Base-by-base conservation (phyloP, 202 grass and related monocot species). In the Schoenoplectus tabernaemontani region DNA sequence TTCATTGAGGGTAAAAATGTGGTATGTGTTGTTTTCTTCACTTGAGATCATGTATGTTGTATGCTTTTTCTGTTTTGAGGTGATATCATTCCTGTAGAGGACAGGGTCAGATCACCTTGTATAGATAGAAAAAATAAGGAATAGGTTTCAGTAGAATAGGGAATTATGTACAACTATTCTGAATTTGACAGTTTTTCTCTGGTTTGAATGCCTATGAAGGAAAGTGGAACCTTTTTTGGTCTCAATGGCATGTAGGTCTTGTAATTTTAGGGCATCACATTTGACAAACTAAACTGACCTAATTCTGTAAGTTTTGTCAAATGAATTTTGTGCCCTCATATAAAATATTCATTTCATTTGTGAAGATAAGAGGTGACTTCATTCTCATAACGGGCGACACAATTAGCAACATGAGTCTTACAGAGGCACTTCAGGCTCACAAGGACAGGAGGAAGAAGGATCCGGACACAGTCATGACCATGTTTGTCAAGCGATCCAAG, bases 321-420 rank as follows among this genome's bases (percentile, higher is more conserved):
- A 54, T 53, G 54, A 24, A 32, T 19, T 13, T 77, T 26, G 2
- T 48, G 4, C 53, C 48, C 17, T 42, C 32, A 44, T 77, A 76
- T 90, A 19, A 88, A 63, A 13, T 10, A 26, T 22, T 71, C 15
- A 6, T 77, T 81, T 50, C 32, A 79, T 84, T n/a, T 54, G n/a
- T 90, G 82, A 81, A 99, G 96, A 91, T 99, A 84, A 85, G 56
- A 83, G 96, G 92, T 7, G 96, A 96, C 86, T 99, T 99, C 36
- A 20, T 99, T 88, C 96, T 99, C 42, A 88, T 99, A 82, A 95
- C 89, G 63, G 96, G 96, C 53, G 89, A 96, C 84, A 99, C 96
- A 57, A 71, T 99, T 85, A 95, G 91, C 82, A 99, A 99, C 78
- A 91, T 91, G 90, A 89, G 83, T 65, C 88, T 98, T 77, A 86